Conservation (phyloP, 352 stramenopile species). For the Globisporangium acanthophoron region DNA sequence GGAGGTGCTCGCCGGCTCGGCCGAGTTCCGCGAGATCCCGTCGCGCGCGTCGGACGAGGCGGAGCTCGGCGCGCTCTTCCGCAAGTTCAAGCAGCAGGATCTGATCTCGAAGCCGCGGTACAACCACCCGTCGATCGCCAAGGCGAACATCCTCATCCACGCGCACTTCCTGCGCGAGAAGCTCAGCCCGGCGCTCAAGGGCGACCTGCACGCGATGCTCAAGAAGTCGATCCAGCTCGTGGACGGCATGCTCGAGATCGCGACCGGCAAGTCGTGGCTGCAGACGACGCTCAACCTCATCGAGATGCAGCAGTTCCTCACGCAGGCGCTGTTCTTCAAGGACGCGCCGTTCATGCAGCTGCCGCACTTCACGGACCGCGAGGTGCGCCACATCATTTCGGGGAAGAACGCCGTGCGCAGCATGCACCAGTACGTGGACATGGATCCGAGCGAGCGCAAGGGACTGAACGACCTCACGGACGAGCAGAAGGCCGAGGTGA, state of each 20-base stretch:
- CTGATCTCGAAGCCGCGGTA: conserved; percentile 82
- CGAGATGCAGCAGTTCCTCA: conserved; percentile 96
- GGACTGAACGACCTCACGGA: conserved; percentile 89
- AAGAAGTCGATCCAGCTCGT: conserved; percentile 92
- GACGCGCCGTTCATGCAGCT: conserved; percentile 90
- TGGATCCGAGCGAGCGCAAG: conserved; percentile 91
- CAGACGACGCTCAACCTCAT: conserved; percentile 95
- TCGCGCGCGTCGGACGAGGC: conserved; percentile 50
- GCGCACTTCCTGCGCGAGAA: conserved; percentile 92
- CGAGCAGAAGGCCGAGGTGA: conserved; percentile 91
- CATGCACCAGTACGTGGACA: conserved; percentile 93
- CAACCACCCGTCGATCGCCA: conserved; percentile 81
- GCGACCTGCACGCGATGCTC: conserved; percentile 96
- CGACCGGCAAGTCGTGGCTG: conserved; percentile 93
- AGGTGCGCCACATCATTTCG: conserved; percentile 90
- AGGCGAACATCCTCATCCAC: conserved; percentile 91
- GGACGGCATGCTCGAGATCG: conserved; percentile 99
- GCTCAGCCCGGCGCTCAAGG: conserved; percentile 51
- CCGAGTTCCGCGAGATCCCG: conserved; percentile 88
- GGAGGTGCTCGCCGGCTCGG: conserved; percentile 90
- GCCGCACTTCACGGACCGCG: conserved; percentile 83
- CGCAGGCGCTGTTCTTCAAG: conserved; percentile 95
- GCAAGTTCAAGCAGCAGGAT: conserved; percentile 74
- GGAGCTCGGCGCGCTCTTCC: conserved; percentile 59
- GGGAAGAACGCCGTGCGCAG: conserved; percentile 90